Base-by-base conservation (phyloP, 306 rosid species). In the Sphenostylis stenocarpa region DNA sequence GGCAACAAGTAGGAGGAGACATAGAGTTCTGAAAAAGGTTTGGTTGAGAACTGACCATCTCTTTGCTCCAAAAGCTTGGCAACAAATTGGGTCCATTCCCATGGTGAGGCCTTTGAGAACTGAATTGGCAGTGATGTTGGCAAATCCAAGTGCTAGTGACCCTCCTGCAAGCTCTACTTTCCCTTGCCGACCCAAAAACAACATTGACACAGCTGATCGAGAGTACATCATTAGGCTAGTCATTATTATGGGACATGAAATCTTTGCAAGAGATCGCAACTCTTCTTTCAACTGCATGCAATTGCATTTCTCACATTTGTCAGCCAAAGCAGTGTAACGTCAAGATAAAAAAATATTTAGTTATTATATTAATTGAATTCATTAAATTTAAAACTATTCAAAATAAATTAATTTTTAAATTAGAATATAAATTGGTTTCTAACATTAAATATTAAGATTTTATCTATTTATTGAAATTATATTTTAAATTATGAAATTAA, bases 71-170 rank as follows among this genome's bases (percentile, higher is more conserved):
- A 68, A 94, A 3, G 98, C 98, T 87, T 94, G 98, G 73, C 96
- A 89, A 69, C 98, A 94, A n/a, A 94, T 86, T 1, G 97, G 96
- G 24, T 94, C 98, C 98, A 94, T 94, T 29, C 98, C 98, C 60
- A 85, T 86, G 0, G 95, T 70, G 15, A 94, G 84, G 9, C 98
- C 97, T 21, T 90, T 84, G 36, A 94, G 87, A 31, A 94, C 43
- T 7, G 98, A 94, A 24, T 73, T 75, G 1, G 95, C 97, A 0
- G 98, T 94, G 49, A 94, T 84, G 84, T 94, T 92, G 24, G 90
- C 89, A 17, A 94, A 94, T 0, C 96, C 98, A 8, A 94, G 84
- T 15, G 96, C 97, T 3, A 94, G 80, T 11, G 97, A 90, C 19
- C 98, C 98, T 0, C 98, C 97, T 0, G 98, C 97, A 19, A 94